Base-by-base conservation (phyloP, 495 filamentous ascomycete genomes). In the Staphylotrichum tortipilum region DNA sequence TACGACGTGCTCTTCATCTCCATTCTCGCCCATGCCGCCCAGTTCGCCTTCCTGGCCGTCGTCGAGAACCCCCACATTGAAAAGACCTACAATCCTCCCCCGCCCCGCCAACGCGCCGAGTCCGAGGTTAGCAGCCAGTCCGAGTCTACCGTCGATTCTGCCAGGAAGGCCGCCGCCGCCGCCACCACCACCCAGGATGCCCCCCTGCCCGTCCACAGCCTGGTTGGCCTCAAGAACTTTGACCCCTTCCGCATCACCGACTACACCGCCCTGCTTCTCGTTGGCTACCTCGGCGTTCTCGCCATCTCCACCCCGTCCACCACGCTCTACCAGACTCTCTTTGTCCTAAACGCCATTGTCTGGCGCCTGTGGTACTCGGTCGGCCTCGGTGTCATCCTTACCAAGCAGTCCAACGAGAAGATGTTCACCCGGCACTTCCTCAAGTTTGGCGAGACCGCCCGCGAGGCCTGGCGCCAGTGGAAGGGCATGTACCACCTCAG, bases 61-160 rank as follows among this genome's bases (percentile, higher is more conserved):
- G 84, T 98, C 45, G 92, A 98, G 67, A 95, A 94, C 63, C 92
- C 92, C 12, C 92, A 98, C 59, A 98, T 98, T 67, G 90, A 98
- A 64, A 95, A 94, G 71, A 96, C 84, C 9, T 98, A 98, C 72
- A 95, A 96, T 61, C 78, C 88, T 22, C 90, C 89, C 22, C 81
- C 88, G 26, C 83, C 86, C 21, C 82, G 88, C 62, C 79, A 78
- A 65, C 77, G 75, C 49, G 55, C 55, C 41, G 58, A 58, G 22
- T 63, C 53, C 53, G 71, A 57, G 59, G 63, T 49, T 49, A 74
- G 76, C 38, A 58, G 56, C 37, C 53, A 44, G n/a, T 44, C 49
- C 28, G 49, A 51, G 3, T 9, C 18, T 2, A 47, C 41, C 3
- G 22, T 12, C 55, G 64, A 58, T 3, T 43, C 52, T 9, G n/a